Evolutionary conservation across 2,329 filamentous ascomycete species (phyloP).

Genomic region (Sclerotinia nivalis): DNA sequence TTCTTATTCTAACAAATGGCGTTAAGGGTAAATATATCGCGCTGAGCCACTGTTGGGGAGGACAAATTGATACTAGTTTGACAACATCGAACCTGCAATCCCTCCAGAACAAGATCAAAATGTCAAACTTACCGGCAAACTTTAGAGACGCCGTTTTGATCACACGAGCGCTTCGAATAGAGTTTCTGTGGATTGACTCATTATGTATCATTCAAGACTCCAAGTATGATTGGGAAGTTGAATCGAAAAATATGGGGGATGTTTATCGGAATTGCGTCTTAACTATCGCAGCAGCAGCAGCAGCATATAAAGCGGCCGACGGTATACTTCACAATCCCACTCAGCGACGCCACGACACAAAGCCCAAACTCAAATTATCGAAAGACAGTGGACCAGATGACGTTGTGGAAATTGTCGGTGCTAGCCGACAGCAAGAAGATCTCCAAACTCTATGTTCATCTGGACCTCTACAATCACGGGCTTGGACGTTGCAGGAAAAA

Average conservation of each 20-base stretch:
- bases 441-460: fast-evolving
- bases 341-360: fast-evolving
- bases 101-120: background rate
- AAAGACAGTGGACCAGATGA: background rate
- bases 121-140: background rate
- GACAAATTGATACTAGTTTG: background rate
- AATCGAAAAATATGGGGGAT: background rate
- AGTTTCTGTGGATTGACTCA: background rate
- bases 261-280: background rate
- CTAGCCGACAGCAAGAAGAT: fast-evolving
- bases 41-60: background rate
- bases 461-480: background rate
- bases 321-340: background rate
- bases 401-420: background rate
- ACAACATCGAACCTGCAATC: background rate
- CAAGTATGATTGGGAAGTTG: background rate
- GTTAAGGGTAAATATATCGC: background rate
- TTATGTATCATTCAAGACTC: background rate
- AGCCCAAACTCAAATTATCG: background rate
- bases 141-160: background rate
- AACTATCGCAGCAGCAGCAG: background rate
- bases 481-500: background rate
- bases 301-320: background rate
- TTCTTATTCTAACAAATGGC: background rate
- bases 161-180: background rate